A percentile compares a stretch with the other conserved stretches of the same genome.
Conservation (phyloP, 1,284 basidiomycete species). For the Sporisorium exsertum region DNA sequence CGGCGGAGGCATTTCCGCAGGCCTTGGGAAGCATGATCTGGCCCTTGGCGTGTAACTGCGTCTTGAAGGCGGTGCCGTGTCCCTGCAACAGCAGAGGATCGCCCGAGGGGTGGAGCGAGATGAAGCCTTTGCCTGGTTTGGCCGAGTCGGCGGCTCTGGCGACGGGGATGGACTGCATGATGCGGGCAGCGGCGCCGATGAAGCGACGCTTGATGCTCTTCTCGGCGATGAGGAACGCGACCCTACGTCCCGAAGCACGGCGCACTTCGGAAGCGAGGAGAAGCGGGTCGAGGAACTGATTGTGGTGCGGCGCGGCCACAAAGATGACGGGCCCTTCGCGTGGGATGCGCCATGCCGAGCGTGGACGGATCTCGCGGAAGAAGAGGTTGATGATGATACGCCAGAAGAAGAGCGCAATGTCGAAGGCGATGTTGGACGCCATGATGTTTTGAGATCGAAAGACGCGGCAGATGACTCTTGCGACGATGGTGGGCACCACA, state of each 20-base stretch:
- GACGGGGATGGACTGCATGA: constrained; percentile 85
- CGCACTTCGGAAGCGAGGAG: constrained; percentile 86
- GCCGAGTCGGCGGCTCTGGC: constrained; percentile 90
- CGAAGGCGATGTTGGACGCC: constrained; percentile 69
- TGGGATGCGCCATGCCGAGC: constrained; percentile 95
- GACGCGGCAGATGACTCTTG: constrained; percentile 52
- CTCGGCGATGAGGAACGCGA: constrained; percentile 92
- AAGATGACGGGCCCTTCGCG: constrained; percentile 91
- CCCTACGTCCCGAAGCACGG: constrained; percentile 83
- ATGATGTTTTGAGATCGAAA: constrained; percentile 58
- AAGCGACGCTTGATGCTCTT: constrained; percentile 85
- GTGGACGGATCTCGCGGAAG: constrained; percentile 94
- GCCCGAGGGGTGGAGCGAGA: constrained; percentile 76
- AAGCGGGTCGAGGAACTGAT: constrained; percentile 96
- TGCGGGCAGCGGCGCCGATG: constrained; percentile 83
- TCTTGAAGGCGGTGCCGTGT: constrained; percentile 81
- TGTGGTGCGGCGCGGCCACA: constrained; percentile 95
- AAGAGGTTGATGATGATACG: constrained; percentile 90
- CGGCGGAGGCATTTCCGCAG: constrained; percentile 81
- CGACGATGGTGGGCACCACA: constrained; percentile 56
- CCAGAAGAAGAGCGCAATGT: constrained; percentile 72
- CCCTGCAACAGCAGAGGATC: constrained; percentile 79
- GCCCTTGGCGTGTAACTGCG: constrained; percentile 81
- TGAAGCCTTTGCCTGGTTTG: constrained; percentile 80
- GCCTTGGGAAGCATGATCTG: constrained; percentile 90